Conservation (phyloP, 345 rosid genomes). For the sweet orange (Citrus sinensis) region DVS_A1.0 CM039168.1:15946001-15946500, state of each 20-base stretch:
- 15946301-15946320: not conserved
- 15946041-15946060: constrained; percentile 21
- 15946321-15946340: not conserved
- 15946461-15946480: too few relatives aligned
- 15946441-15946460: too few relatives aligned
- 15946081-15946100: constrained; percentile 17
- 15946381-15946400: not conserved
- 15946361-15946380: not conserved
- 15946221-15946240: not conserved
- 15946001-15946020: constrained; percentile 40
- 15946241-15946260: not conserved
- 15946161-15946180: not conserved
- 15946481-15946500: too few relatives aligned
- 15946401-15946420: not conserved
- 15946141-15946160: not conserved
- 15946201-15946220: not conserved
- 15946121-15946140: constrained; percentile 10
- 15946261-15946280: not conserved
- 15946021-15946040: constrained; percentile 29
- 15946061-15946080: constrained; percentile 22
- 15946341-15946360: not conserved
- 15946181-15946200: constrained; percentile 1
- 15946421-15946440: not conserved
- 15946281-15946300: not conserved
- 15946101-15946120: not conserved